A percentile compares a stretch with the other conserved stretches of the same genome.
Evolutionary conservation across 208 protist genomes (phyloP).

Genomic region (Crithidia acanthocephali): DNA sequence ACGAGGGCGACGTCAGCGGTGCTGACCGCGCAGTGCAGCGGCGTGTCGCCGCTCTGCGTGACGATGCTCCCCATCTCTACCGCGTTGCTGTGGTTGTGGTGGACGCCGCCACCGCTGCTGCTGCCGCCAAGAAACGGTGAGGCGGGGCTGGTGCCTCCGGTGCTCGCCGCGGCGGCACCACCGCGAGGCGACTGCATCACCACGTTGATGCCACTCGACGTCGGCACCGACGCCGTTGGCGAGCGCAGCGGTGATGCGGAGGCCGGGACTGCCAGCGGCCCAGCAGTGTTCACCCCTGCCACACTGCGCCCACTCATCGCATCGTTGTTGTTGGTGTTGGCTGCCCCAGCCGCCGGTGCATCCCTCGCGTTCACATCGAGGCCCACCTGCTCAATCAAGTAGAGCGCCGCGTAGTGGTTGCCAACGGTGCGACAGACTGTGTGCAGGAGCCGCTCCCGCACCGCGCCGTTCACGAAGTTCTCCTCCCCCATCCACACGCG

Average conservation of each 20-base stretch:
- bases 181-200: neutral
- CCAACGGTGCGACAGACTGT: conserved; percentile 49
- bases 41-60: conserved; percentile 31
- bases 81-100: neutral
- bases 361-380: conserved; percentile 57
- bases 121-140: no score
- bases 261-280: no score
- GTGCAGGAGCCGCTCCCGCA: conserved; percentile 56
- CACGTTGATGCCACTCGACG: neutral
- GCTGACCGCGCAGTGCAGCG: conserved; percentile 70
- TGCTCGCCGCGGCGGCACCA: neutral
- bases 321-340: no score
- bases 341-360: neutral
- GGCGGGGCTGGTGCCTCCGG: neutral
- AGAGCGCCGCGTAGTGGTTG: conserved; percentile 48
- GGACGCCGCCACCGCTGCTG: neutral
- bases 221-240: neutral
- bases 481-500: conserved; percentile 52
- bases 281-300: no score
- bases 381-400: conserved; percentile 69
- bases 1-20: conserved; percentile 57
- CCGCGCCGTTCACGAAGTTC: conserved; percentile 20
- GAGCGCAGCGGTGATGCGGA: neutral
- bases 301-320: no score
- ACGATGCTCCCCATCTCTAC: conserved; percentile 3